These are phyloP conservation scores for Kodamaea fukazawae DNA, from an alignment of 805 yeast species.

Conservation along the genomic window DNA sequence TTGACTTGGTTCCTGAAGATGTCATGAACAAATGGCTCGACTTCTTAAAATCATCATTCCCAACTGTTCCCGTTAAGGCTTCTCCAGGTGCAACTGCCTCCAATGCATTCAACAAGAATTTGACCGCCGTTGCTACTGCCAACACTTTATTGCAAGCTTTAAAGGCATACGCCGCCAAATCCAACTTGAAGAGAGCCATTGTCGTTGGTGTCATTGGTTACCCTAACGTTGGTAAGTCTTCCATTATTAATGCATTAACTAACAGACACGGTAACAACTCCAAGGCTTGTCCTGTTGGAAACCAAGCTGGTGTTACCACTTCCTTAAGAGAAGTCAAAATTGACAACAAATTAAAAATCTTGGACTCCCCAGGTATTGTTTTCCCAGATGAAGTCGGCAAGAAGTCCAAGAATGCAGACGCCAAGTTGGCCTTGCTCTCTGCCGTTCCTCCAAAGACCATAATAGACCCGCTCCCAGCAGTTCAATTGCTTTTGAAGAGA, in stretches of 20 bases:
- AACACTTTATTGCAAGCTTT: conserved; percentile 71
- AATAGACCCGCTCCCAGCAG: conserved; percentile 80
- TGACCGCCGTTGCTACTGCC: conserved; percentile 72
- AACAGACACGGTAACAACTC: conserved; percentile 72
- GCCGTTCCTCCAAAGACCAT: conserved; percentile 88
- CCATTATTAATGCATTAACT: conserved; percentile 85
- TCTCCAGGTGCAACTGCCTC: conserved; percentile 71
- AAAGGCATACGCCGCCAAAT: conserved; percentile 79
- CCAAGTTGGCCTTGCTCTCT: conserved; percentile 83
- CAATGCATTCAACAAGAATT: conserved; percentile 65
- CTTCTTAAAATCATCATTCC: conserved; percentile 77
- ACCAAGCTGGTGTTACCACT: conserved; percentile 96
- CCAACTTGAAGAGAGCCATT: conserved; percentile 83
- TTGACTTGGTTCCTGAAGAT: conserved; percentile 86
- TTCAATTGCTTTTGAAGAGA: conserved; percentile 71
- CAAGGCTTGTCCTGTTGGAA: conserved; percentile 92
- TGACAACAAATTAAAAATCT: conserved; percentile 81
- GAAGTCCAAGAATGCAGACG: conserved; percentile 57
- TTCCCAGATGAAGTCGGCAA: conserved; percentile 65
- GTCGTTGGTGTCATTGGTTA: conserved; percentile 95
- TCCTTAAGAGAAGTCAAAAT: conserved; percentile 87
- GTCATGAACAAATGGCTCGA: conserved; percentile 82
- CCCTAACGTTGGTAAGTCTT: conserved; percentile 96
- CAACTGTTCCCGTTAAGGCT: conserved; percentile 86
- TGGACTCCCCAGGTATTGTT: conserved; percentile 97